Percentiles rank a stretch among this genome's conserved stretches.
Conservation (phyloP, 2,329 filamentous ascomycete species). For the Aureobasidium sp. region DNA sequence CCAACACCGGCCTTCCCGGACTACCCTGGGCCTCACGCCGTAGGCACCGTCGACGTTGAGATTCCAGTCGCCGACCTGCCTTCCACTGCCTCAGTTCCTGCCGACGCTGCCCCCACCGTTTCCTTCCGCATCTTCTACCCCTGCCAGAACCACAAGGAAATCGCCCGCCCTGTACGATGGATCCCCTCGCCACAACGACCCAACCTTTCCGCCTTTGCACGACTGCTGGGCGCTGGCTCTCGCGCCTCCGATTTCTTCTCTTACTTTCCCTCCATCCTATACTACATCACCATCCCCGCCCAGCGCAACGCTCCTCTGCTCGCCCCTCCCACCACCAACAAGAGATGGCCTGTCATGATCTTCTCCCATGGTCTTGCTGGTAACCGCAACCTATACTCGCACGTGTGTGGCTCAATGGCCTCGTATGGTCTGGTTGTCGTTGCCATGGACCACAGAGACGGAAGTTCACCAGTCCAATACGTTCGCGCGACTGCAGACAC, state of each 20-base stretch:
- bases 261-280: constrained; percentile 45
- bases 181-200: constrained; percentile 68
- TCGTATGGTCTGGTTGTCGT: constrained; percentile 75
- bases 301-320: constrained; percentile 63
- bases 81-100: constrained; percentile 50
- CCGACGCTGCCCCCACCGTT: constrained; percentile 58
- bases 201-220: constrained; percentile 67
- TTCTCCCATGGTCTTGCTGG: constrained; percentile 84
- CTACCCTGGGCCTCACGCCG: constrained; percentile 70
- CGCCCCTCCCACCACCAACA: constrained; percentile 37
- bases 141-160: constrained; percentile 36
- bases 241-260: constrained; percentile 37
- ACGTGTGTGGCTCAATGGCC: constrained; percentile 68
- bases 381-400: constrained; percentile 77
- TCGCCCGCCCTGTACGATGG: constrained; percentile 56
- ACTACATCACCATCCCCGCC: constrained; percentile 67
- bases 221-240: constrained; percentile 62
- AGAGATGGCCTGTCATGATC: constrained; percentile 71
- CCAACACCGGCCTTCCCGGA: constrained; percentile 66
- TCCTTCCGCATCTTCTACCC: constrained; percentile 82
- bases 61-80: constrained; percentile 55
- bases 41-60: constrained; percentile 74
- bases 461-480: constrained; percentile 67
- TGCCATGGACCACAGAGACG: constrained; percentile 77
- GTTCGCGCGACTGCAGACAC: constrained; percentile 53